A percentile compares a stretch with the other conserved stretches of the same genome.
These are phyloP conservation scores for Cystobasidium ongulense DNA, from an alignment of 768 basidiomycete genomes.

Conservation along the genomic window DNA sequence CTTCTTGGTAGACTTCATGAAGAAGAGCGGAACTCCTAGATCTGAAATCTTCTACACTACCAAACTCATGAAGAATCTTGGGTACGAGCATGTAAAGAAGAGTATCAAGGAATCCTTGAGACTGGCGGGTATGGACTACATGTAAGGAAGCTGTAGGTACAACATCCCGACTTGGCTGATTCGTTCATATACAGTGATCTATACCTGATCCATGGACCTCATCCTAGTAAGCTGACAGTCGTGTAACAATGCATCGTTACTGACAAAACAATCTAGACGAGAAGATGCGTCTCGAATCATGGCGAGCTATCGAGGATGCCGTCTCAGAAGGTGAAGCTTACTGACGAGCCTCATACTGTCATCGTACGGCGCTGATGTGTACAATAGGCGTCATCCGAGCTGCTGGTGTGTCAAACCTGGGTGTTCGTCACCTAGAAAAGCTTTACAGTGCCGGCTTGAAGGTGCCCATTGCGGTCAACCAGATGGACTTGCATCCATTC, in stretches of 20 bases:
- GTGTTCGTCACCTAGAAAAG: constrained; percentile 40
- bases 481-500: constrained; percentile 59
- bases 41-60: constrained; percentile 62
- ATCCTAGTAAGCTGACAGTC: constrained; percentile 46
- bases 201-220: constrained; percentile 63
- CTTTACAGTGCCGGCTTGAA: constrained; percentile 38
- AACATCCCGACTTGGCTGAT: neutral
- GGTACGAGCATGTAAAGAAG: constrained; percentile 51
- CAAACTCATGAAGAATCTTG: constrained; percentile 57
- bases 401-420: constrained; percentile 34
- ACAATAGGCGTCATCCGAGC: neutral
- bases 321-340: constrained; percentile 60
- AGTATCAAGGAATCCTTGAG: constrained; percentile 55
- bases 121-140: constrained; percentile 52
- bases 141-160: neutral
- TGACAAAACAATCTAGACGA: constrained; percentile 46
- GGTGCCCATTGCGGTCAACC: constrained; percentile 56
- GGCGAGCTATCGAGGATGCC: constrained; percentile 60
- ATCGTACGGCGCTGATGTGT: constrained; percentile 11
- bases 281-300: constrained; percentile 55
- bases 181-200: constrained; percentile 54
- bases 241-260: neutral
- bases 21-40: constrained; percentile 51
- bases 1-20: constrained; percentile 48
- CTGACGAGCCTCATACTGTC: constrained; percentile 35